phyloP scores from a whole-genome alignment of 208 protist genomes.

The Leishmania braziliensis region DNA sequence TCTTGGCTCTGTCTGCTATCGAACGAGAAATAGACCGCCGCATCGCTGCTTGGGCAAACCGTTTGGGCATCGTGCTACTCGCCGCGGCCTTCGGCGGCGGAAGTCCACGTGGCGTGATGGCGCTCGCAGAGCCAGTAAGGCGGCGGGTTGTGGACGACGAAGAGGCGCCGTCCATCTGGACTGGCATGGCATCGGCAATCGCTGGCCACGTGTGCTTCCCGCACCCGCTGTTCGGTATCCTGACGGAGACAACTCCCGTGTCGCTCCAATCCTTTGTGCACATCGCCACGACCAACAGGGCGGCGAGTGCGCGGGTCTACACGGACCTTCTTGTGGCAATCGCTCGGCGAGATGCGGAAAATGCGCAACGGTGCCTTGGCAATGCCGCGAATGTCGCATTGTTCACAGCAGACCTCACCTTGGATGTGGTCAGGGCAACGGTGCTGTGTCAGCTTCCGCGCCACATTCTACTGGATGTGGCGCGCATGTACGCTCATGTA shows the following conservation, averaged over 20 bases:
- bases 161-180: constrained; percentile 13
- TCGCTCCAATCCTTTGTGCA: constrained; percentile 8
- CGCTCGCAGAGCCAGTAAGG: not conserved
- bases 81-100: constrained; percentile 28
- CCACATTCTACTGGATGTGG: constrained; percentile 45
- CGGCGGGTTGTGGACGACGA: not conserved
- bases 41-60: constrained; percentile 16
- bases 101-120: constrained; percentile 13
- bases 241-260: constrained; percentile 21
- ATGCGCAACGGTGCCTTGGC: constrained; percentile 8
- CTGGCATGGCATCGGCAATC: constrained; percentile 13
- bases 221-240: constrained; percentile 9
- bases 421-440: constrained; percentile 14
- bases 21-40: constrained; percentile 16
- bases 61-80: constrained; percentile 31
- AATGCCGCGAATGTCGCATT: constrained; percentile 3
- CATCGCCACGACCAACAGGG: not conserved
- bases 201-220: constrained; percentile 27
- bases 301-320: constrained; percentile 5
- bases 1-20: not conserved
- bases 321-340: constrained; percentile 12
- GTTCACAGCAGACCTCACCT: constrained; percentile 17
- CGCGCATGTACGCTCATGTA: constrained; percentile 38
- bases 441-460: constrained; percentile 22
- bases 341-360: constrained; percentile 29